phyloP scores from a whole-genome alignment of 331 rosid genomes.

The Erythrophleum ivorense region DNA sequence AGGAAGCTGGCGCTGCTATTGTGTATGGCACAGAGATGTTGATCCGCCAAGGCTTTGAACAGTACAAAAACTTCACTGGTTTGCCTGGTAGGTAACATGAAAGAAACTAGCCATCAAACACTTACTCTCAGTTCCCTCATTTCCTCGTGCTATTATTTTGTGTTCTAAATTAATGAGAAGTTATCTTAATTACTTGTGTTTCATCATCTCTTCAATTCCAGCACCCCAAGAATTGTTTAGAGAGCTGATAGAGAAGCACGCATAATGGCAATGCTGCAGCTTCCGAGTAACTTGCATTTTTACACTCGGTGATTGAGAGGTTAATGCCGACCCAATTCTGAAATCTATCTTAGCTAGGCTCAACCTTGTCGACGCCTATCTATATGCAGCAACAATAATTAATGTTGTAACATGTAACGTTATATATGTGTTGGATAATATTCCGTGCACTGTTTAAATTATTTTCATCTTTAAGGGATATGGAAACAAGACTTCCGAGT shows the following conservation, averaged over 20 bases:
- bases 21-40: constrained; percentile 60
- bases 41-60: constrained; percentile 55
- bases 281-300: not conserved
- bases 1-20: constrained; percentile 44
- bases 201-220: constrained; percentile 30
- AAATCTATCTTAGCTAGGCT: too few species aligned
- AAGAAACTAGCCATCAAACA: too few species aligned
- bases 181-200: not conserved
- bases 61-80: constrained; percentile 52
- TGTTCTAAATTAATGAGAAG: not conserved
- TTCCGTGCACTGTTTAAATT: not conserved
- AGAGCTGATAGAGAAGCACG: constrained; percentile 56
- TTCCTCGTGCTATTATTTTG: too few species aligned
- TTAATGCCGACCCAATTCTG: too few species aligned
- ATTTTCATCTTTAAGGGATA: too few species aligned
- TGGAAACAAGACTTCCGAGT: too few species aligned
- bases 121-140: too few species aligned
- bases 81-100: constrained; percentile 43
- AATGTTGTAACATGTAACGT: too few species aligned
- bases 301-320: too few species aligned
- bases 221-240: constrained; percentile 60
- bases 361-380: too few species aligned
- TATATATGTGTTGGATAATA: not conserved
- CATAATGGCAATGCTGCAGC: constrained; percentile 20
- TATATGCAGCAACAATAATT: not conserved